phyloP scores from a whole-genome alignment of 352 stramenopile species.

The Blastocystis hominis region DNA sequence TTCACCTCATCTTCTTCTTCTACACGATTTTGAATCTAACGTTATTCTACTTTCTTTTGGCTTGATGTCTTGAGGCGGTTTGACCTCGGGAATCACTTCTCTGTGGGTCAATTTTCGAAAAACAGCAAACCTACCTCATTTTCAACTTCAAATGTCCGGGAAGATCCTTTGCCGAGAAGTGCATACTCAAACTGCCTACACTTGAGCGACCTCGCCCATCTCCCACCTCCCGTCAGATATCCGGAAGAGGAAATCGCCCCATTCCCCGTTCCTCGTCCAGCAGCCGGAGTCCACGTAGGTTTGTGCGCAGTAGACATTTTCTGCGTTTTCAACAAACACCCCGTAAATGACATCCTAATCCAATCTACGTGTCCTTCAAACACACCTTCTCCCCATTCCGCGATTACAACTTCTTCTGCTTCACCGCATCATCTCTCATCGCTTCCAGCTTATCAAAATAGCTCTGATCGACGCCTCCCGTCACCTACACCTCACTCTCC shows the following conservation, averaged over 20 bases:
- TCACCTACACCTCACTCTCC: background rate
- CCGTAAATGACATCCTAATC: background rate
- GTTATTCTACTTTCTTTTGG: conserved; percentile 71
- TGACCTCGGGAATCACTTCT: background rate
- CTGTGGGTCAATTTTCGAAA: background rate
- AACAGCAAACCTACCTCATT: conserved; percentile 64
- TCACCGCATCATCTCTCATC: conserved; percentile 71
- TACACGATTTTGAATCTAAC: conserved; percentile 71
- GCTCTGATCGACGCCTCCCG: background rate
- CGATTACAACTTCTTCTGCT: conserved; percentile 69
- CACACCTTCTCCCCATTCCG: background rate
- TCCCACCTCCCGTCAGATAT: background rate
- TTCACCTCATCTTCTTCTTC: conserved; percentile 70
- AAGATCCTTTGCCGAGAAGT: conserved; percentile 72
- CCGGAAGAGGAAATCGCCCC: background rate
- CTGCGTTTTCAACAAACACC: too few species aligned
- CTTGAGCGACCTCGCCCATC: background rate
- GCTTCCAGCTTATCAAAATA: conserved; percentile 74
- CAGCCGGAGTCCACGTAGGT: background rate
- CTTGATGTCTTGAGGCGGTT: background rate
- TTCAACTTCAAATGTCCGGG: conserved; percentile 74
- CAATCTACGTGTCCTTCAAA: background rate
- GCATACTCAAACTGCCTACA: conserved; percentile 65
- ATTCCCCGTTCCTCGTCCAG: background rate
- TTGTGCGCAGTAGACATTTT: conserved; percentile 16